Evolutionary conservation across 345 rosid genomes (phyloP), one percentile per base, ranked within the genome.

Genomic region (Boechera stricta): DNA sequence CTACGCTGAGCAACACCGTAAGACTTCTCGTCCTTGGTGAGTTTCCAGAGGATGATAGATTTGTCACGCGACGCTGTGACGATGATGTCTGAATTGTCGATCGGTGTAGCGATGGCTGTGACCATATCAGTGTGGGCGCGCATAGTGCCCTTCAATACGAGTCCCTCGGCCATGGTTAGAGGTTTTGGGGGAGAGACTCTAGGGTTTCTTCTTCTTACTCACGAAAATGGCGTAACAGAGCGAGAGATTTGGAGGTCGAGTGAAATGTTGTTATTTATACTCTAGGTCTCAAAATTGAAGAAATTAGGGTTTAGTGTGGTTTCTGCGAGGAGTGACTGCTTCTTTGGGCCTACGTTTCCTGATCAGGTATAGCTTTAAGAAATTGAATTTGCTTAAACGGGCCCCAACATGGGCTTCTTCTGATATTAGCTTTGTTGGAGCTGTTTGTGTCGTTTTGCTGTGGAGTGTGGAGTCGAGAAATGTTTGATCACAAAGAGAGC

Each of bases 21-120:
- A 29, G 84, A 80, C 72, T 89, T 89, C 1, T 91, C 98, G 45
- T 91, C 98, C 83, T 91, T 96, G 69, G 87, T 86, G 32, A 96
- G 89, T 16, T 89, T 81, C 99, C 99, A 96, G 63, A 88, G 84
- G 79, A 95, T 88, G 82, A 95, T 84, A 58, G 99, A 95, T 80
- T 95, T 95, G 90, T 95, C 99, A 12, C 99, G 94, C 16, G 99
- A 95, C 38, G 99, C 73, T 2, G 91, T 76, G 77, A 95, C 99
- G 48, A 96, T 89, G 88, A 96, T 89, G 62, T 96, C 93, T 24
- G 96, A 76, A 81, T 96, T 93, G 74, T 96, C 98, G 49, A 93
- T 86, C 2, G 99, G 98, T 0, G 90, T 80, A 31, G 99, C 99
- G 64, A 96, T 91, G 44, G 98, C 99, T 2, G 99, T 96, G 26